These are phyloP conservation scores for Fistulifera pelliculosa DNA, from an alignment of 108 stramenopile genomes.

Conservation along the genomic window DNA sequence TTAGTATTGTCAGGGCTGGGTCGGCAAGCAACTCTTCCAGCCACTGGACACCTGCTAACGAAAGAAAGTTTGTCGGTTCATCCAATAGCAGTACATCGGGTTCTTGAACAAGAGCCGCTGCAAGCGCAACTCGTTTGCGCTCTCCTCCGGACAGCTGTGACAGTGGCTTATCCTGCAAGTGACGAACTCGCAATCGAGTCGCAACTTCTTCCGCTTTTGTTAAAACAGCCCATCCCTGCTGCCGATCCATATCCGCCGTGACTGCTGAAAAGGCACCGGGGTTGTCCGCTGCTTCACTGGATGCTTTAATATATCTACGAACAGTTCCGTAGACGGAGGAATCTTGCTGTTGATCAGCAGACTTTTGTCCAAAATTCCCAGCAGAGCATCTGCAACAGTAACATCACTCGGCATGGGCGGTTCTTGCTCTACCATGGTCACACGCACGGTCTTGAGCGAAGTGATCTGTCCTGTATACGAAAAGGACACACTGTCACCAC, in stretches of 20 bases:
- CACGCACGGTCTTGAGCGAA: conserved; percentile 29
- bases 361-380: conserved; percentile 34
- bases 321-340: conserved; percentile 39
- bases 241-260: conserved; percentile 57
- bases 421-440: conserved; percentile 77
- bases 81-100: conserved; percentile 75
- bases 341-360: conserved; percentile 10
- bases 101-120: conserved; percentile 68
- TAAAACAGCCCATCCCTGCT: conserved; percentile 60
- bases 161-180: conserved; percentile 53
- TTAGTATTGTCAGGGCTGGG: conserved; percentile 78
- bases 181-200: conserved; percentile 50
- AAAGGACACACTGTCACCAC: conserved; percentile 9
- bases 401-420: conserved; percentile 50
- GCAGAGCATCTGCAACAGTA: conserved; percentile 60
- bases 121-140: conserved; percentile 76
- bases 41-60: conserved; percentile 92
- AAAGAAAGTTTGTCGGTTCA: conserved; percentile 93
- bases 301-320: conserved; percentile 47
- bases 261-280: conserved; percentile 56
- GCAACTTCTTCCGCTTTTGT: conserved; percentile 78
- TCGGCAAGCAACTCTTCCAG: conserved; percentile 74
- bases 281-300: conserved; percentile 30
- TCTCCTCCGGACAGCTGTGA: conserved; percentile 67
- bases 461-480: conserved; percentile 50